Evolutionary conservation across 2,329 filamentous ascomycete genomes (phyloP).

Genomic region (Huntiella decipiens): DNA sequence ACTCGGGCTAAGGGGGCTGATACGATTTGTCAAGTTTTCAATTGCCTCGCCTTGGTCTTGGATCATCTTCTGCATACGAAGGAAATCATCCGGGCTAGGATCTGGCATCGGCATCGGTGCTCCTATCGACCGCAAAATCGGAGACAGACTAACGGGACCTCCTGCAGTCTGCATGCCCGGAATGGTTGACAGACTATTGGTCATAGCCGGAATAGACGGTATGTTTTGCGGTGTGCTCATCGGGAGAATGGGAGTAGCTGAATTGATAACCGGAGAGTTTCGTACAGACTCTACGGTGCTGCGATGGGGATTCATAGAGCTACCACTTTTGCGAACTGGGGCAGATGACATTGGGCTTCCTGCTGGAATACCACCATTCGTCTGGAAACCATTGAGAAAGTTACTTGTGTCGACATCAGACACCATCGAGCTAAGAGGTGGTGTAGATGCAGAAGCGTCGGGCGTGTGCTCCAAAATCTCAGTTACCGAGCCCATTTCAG

Average conservation of each 20-base stretch:
- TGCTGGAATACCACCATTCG: conserved; percentile 12
- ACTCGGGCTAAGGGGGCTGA: conserved; percentile 64
- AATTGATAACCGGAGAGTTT: not conserved
- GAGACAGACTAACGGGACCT: conserved; percentile 25
- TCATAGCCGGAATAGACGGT: not conserved
- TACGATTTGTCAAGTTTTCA: conserved; percentile 50
- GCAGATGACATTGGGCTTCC: conserved; percentile 10
- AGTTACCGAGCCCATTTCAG: conserved; percentile 37
- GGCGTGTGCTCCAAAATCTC: conserved; percentile 37
- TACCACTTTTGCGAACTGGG: not conserved
- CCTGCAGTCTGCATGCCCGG: conserved; percentile 10
- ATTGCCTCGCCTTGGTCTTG: conserved; percentile 62
- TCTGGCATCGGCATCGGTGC: conserved; percentile 43
- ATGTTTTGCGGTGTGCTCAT: conserved; percentile 7
- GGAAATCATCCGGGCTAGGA: conserved; percentile 55
- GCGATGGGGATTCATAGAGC: not conserved
- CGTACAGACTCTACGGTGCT: conserved; percentile 1
- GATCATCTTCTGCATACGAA: conserved; percentile 60
- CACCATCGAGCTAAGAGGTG: not conserved
- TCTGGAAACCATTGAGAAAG: not conserved
- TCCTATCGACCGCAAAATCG: conserved; percentile 27
- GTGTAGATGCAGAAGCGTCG: conserved; percentile 13
- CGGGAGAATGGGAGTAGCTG: conserved; percentile 12
- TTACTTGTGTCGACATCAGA: not conserved
- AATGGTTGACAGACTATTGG: not conserved